A percentile compares a stretch with the other conserved stretches of the same genome.
phyloP scores from a whole-genome alignment of 805 yeast species.

The Yarrowia hollandica region DNA sequence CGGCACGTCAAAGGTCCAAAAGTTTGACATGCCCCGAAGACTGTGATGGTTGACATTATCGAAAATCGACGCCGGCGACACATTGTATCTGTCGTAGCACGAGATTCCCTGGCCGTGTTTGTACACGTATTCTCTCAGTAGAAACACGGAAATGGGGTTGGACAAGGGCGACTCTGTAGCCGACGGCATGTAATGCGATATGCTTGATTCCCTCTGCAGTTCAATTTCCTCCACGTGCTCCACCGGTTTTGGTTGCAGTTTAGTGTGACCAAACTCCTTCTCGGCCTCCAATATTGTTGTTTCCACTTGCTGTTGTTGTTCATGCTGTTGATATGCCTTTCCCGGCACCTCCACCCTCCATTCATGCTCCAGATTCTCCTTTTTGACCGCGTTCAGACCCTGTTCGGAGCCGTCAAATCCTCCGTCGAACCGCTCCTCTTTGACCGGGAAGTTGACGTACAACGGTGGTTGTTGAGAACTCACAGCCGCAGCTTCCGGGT shows the following conservation, averaged over 20 bases:
- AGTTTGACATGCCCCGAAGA: slow-evolving; percentile 8
- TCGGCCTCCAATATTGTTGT: too few species aligned
- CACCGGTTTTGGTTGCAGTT: neutral
- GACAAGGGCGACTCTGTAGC: slow-evolving; percentile 18
- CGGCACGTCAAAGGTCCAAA: slow-evolving; percentile 21
- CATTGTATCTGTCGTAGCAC: slow-evolving; percentile 19
- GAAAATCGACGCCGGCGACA: slow-evolving; percentile 7
- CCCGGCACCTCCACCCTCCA: neutral
- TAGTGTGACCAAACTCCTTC: too few species aligned
- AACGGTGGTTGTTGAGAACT: neutral
- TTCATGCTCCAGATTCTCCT: slow-evolving; percentile 11
- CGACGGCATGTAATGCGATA: neutral
- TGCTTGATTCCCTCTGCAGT: neutral
- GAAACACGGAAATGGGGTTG: slow-evolving; percentile 5
- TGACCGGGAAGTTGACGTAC: slow-evolving; percentile 16
- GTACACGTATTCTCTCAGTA: slow-evolving; percentile 3
- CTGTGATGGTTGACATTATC: slow-evolving; percentile 16
- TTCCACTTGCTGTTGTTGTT: too few species aligned
- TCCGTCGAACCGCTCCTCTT: neutral
- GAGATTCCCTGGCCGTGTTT: slow-evolving; percentile 25
- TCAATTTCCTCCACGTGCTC: neutral
- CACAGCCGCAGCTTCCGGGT: neutral
- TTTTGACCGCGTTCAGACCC: neutral
- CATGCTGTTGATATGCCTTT: too few species aligned
- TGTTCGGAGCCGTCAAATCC: neutral